phyloP scores from a whole-genome alignment of 441 rosid genomes.

The Geranium incanum region DNA sequence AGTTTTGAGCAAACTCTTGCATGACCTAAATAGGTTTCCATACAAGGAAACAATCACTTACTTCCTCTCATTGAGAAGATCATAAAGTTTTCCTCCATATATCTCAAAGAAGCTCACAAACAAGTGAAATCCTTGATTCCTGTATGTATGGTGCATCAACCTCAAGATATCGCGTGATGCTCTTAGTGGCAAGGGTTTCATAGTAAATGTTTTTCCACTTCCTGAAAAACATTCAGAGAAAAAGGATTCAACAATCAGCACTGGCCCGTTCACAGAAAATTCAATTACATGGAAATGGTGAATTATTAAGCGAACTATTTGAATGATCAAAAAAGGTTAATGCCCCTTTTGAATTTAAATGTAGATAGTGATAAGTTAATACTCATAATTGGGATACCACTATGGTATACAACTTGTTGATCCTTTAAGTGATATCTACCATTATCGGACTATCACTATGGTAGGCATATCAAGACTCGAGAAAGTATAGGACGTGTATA shows the following conservation, averaged over 20 bases:
- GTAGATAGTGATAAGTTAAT: not conserved
- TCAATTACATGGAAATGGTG: not conserved
- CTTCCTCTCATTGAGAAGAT: conserved; percentile 89
- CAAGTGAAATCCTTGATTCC: conserved; percentile 83
- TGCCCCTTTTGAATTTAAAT: not conserved
- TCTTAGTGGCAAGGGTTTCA: conserved; percentile 93
- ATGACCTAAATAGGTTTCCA: conserved; percentile 12
- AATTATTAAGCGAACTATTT: not conserved
- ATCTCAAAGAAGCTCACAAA: conserved; percentile 94
- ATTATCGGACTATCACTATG: not conserved
- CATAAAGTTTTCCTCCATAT: conserved; percentile 37
- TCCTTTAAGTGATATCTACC: not conserved
- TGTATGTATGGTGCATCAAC: conserved; percentile 81
- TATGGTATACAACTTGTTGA: not conserved
- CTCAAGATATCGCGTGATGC: conserved; percentile 90
- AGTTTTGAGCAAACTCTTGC: conserved; percentile 20
- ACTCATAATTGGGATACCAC: too few species aligned
- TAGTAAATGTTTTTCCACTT: conserved; percentile 93
- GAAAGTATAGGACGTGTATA: not conserved
- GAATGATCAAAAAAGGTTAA: not conserved
- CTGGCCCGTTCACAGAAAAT: not conserved
- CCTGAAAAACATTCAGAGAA: conserved; percentile 36
- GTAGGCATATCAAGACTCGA: not conserved
- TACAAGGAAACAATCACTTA: conserved; percentile 34
- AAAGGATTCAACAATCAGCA: not conserved